A percentile compares a stretch with the other conserved stretches of the same genome.
phyloP scores from a whole-genome alignment of 1,284 basidiomycete genomes.

The Irpex sp. region DNA sequence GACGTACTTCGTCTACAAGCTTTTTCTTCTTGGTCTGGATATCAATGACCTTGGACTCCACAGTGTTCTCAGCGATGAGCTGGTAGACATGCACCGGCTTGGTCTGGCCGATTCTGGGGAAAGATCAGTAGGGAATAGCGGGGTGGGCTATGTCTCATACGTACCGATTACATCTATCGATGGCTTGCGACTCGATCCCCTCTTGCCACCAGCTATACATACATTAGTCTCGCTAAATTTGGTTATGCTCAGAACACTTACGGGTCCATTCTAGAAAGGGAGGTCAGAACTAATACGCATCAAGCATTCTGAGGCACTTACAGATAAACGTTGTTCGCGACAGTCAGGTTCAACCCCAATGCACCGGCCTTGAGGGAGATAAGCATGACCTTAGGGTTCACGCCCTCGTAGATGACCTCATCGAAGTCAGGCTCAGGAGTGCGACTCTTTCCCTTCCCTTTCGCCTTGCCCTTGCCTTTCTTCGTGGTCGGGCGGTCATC shows the following conservation, averaged over 20 bases:
- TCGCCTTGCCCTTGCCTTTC: constrained; percentile 33
- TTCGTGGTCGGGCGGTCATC: constrained; percentile 29
- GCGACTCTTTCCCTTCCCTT: constrained; percentile 31
- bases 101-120: constrained; percentile 68
- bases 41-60: constrained; percentile 80
- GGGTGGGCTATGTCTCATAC: constrained; percentile 13
- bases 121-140: background rate
- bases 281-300: constrained; percentile 6
- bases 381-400: constrained; percentile 75
- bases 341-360: constrained; percentile 82
- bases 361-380: constrained; percentile 84
- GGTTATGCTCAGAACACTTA: constrained; percentile 32
- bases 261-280: constrained; percentile 71
- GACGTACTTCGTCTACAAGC: constrained; percentile 58
- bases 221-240: constrained; percentile 8
- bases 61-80: constrained; percentile 81
- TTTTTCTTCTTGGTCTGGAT: constrained; percentile 79
- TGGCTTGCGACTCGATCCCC: constrained; percentile 83
- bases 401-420: constrained; percentile 14
- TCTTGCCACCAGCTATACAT: constrained; percentile 65
- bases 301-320: constrained; percentile 34
- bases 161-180: constrained; percentile 71
- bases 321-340: constrained; percentile 87
- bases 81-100: constrained; percentile 83
- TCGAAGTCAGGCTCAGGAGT: constrained; percentile 16